Evolutionary conservation across 257 asterid species (phyloP).

Genomic region (Leptodermis oblonga): DNA sequence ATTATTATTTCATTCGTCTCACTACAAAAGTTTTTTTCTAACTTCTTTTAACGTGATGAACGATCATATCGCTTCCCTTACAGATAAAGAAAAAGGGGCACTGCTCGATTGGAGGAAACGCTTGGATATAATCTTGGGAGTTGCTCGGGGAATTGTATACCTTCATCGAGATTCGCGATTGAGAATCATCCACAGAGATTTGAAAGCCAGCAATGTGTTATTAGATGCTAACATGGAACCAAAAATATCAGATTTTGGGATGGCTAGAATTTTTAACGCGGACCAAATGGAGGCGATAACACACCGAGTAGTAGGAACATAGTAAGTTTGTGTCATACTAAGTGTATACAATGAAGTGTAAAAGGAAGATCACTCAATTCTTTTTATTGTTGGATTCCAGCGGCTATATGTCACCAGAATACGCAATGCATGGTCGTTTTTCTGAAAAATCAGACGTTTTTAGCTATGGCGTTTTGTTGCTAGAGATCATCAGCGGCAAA

Average conservation of each 20-base stretch:
- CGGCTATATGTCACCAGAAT: conserved; percentile 46
- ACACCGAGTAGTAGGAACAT: conserved; percentile 33
- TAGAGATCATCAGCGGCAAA: conserved; percentile 31
- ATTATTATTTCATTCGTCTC: not conserved
- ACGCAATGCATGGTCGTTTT: conserved; percentile 37
- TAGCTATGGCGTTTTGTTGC: conserved; percentile 29
- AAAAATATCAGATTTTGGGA: conserved; percentile 41
- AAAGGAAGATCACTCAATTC: too few relatives aligned
- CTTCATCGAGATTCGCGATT: conserved; percentile 36
- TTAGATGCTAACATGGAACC: conserved; percentile 31
- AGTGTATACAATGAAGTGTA: not conserved
- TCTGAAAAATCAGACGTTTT: conserved; percentile 34
- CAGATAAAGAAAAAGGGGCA: conserved; percentile 19
- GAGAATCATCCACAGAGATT: conserved; percentile 37
- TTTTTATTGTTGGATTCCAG: conserved; percentile 14
- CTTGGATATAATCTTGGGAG: conserved; percentile 23
- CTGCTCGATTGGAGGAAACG: conserved; percentile 29
- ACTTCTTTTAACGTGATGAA: not conserved
- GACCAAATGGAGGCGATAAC: conserved; percentile 30
- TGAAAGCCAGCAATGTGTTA: conserved; percentile 36
- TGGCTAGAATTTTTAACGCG: conserved; percentile 32
- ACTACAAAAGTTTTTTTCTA: too few relatives aligned
- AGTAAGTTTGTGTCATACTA: conserved; percentile 14
- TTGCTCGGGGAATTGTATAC: conserved; percentile 32
- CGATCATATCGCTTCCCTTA: not conserved